Evolutionary conservation across 345 rosid genomes (phyloP).

Genomic region (Murraya paniculata): DNA sequence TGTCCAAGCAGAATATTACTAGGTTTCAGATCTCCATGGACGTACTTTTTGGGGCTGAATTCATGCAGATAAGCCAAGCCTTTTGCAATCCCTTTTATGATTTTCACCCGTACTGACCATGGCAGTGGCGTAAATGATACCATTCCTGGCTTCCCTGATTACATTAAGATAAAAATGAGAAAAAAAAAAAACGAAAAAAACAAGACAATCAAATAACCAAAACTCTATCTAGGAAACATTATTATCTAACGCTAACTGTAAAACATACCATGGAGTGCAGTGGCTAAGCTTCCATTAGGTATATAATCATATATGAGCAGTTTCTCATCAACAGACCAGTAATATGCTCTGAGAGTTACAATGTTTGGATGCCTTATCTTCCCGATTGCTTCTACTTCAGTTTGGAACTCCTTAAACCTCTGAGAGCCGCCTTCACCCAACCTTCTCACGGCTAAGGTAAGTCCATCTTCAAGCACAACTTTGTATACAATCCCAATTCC

Average conservation of each 20-base stretch:
- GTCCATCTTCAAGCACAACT: conserved; percentile 91
- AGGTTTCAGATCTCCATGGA: conserved; percentile 92
- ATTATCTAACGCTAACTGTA: not conserved
- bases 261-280: conserved; percentile 80
- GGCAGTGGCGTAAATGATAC: conserved; percentile 54
- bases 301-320: conserved; percentile 82
- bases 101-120: conserved; percentile 72
- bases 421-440: conserved; percentile 98
- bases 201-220: not conserved
- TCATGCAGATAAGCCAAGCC: conserved; percentile 89
- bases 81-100: conserved; percentile 71
- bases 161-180: conserved; percentile 6
- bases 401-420: conserved; percentile 92
- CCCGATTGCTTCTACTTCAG: conserved; percentile 94
- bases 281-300: conserved; percentile 77
- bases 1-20: conserved; percentile 81
- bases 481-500: conserved; percentile 96
- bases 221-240: not conserved
- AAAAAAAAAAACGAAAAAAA: not conserved
- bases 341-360: conserved; percentile 85
- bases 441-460: conserved; percentile 82
- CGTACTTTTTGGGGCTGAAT: conserved; percentile 86
- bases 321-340: conserved; percentile 98
- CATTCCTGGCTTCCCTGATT: conserved; percentile 74
- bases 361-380: conserved; percentile 87